Evolutionary conservation across 139 green algal genomes (phyloP).

Genomic region (Axilococcus clingmanii): DNA sequence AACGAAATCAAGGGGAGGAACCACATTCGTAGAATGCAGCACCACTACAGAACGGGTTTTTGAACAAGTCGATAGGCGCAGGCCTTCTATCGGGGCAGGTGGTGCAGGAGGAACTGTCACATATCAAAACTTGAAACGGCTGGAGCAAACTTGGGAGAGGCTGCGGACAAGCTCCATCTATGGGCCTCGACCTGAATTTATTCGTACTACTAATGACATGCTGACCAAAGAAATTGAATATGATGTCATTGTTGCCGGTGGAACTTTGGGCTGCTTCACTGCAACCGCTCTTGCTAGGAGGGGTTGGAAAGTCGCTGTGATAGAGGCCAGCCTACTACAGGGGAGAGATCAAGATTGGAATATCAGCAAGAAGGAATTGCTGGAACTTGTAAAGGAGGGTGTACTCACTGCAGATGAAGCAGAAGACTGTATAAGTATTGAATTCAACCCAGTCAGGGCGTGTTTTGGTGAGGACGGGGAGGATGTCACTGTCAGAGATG

Average conservation of each 20-base stretch:
- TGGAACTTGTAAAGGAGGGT: conserved; percentile 59
- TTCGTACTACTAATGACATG: conserved; percentile 10
- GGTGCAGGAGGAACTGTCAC: conserved; percentile 67
- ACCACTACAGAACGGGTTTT: conserved; percentile 13
- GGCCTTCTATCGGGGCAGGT: conserved; percentile 14
- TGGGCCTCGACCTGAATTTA: conserved; percentile 44
- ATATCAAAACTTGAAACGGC: conserved; percentile 49
- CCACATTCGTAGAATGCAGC: too few relatives aligned
- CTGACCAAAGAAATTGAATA: conserved; percentile 12
- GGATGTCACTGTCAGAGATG: conserved; percentile 72
- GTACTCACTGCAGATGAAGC: conserved; percentile 63
- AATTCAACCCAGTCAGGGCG: conserved; percentile 81
- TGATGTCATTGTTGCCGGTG: conserved; percentile 71
- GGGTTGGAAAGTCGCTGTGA: conserved; percentile 70
- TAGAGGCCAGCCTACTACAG: conserved; percentile 73
- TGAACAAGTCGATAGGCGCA: conserved; percentile 5
- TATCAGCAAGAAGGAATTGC: conserved; percentile 64
- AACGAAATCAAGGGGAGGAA: too few relatives aligned
- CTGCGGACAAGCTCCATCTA: conserved; percentile 35
- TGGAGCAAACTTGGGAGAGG: conserved; percentile 56
- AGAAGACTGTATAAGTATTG: conserved; percentile 53
- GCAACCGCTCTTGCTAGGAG: conserved; percentile 57
- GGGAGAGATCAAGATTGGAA: conserved; percentile 84
- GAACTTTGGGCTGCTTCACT: conserved; percentile 83
- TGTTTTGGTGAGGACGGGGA: conserved; percentile 41